phyloP scores from a whole-genome alignment of 108 stramenopile species.

The Nitzschia sp. region DNA sequence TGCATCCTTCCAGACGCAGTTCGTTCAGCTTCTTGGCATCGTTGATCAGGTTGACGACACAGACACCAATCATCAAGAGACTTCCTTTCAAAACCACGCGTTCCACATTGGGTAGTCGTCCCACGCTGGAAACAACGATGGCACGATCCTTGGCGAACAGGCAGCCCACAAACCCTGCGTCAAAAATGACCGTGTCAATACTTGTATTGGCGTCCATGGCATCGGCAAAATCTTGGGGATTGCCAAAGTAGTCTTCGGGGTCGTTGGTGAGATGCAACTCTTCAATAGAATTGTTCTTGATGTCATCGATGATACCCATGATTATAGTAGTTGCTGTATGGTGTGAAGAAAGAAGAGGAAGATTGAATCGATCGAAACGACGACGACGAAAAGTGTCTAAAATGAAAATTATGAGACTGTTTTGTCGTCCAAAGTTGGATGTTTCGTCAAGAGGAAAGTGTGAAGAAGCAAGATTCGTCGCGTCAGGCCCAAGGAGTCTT shows the following conservation, averaged over 20 bases:
- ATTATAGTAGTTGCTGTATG: not conserved
- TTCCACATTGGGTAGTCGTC: not conserved
- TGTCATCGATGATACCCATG: conserved; percentile 9
- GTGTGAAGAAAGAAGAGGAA: too few relatives aligned
- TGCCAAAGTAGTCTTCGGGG: conserved; percentile 8
- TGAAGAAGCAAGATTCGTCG: too few relatives aligned
- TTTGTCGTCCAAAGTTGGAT: too few relatives aligned
- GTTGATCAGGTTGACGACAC: not conserved
- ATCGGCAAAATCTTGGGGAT: not conserved
- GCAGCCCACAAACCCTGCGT: not conserved
- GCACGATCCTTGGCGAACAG: not conserved
- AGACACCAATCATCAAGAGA: conserved; percentile 1
- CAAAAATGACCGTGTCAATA: conserved; percentile 11
- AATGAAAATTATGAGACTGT: too few relatives aligned
- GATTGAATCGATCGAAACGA: too few relatives aligned
- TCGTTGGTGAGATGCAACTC: not conserved
- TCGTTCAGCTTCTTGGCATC: not conserved
- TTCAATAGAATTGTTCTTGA: not conserved
- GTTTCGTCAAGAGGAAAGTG: too few relatives aligned
- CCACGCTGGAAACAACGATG: not conserved
- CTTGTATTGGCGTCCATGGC: conserved; percentile 7
- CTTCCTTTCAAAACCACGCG: not conserved
- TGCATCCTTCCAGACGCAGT: not conserved
- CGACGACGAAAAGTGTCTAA: too few relatives aligned
- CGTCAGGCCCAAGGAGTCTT: too few relatives aligned